These are phyloP conservation scores for Lablab purpureus DNA, from an alignment of 306 rosid genomes.

Conservation along the genomic window DNA sequence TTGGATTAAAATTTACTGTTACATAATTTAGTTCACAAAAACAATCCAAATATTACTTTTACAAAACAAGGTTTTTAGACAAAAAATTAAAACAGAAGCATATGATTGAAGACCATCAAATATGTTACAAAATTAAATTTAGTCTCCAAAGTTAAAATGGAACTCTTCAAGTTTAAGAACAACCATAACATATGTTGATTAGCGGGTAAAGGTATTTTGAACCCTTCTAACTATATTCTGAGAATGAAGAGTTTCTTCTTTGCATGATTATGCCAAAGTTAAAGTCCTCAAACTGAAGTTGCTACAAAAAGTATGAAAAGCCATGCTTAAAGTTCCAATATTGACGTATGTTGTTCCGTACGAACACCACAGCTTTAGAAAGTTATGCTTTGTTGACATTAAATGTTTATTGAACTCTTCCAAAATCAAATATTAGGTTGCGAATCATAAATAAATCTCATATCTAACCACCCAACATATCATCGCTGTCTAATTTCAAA, in stretches of 20 bases:
- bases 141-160: too few species aligned
- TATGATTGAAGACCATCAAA: too few species aligned
- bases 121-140: too few species aligned
- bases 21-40: too few species aligned
- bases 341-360: neutral
- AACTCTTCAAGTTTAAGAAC: too few species aligned
- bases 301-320: neutral
- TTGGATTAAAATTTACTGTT: too few species aligned
- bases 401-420: neutral
- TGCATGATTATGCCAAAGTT: neutral
- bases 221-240: neutral
- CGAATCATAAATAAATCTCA: neutral
- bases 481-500: neutral
- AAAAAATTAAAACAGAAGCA: neutral
- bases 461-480: neutral
- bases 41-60: too few species aligned
- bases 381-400: neutral
- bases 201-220: neutral
- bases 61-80: neutral
- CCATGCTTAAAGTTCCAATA: neutral
- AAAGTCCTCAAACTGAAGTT: neutral
- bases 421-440: neutral
- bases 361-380: neutral
- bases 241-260: slow-evolving; percentile 5
- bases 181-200: neutral